A percentile compares a stretch with the other conserved stretches of the same genome.
Evolutionary conservation across 306 rosid genomes (phyloP).

Genomic region (Senna tora): DNA sequence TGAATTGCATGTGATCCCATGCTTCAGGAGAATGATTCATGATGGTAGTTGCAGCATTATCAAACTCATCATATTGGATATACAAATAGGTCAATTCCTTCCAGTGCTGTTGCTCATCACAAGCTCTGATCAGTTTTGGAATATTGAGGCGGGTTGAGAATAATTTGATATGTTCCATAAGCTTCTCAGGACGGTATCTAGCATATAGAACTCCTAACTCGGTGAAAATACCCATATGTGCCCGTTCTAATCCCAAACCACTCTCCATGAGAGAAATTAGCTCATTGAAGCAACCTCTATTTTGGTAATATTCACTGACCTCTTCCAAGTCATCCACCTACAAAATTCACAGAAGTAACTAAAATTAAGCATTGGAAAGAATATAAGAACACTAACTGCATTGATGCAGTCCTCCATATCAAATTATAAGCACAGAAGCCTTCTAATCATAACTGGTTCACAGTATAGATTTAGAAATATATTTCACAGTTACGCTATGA

Average conservation of each 20-base stretch:
- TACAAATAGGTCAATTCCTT: conserved; percentile 91
- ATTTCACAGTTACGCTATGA: conserved; percentile 18
- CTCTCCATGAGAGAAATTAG: conserved; percentile 99
- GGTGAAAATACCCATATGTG: conserved; percentile 99
- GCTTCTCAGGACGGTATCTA: conserved; percentile 97
- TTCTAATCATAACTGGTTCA: conserved; percentile 20
- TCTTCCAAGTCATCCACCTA: conserved; percentile 99
- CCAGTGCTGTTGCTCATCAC: conserved; percentile 99
- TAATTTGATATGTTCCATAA: conserved; percentile 98
- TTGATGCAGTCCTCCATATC: conserved; percentile 1
- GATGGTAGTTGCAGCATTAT: conserved; percentile 98
- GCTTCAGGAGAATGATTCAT: conserved; percentile 99
- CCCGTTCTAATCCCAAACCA: conserved; percentile 96
- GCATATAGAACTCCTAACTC: conserved; percentile 98
- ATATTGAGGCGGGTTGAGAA: conserved; percentile 96
- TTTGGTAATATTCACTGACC: conserved; percentile 98
- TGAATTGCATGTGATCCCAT: conserved; percentile 99
- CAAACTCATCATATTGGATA: conserved; percentile 97
- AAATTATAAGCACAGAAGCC: conserved; percentile 29
- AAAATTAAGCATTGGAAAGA: conserved; percentile 22
- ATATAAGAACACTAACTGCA: conserved; percentile 23
- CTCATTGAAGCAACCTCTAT: conserved; percentile 96
- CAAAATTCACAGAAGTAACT: conserved; percentile 15
- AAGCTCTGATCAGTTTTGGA: conserved; percentile 97
- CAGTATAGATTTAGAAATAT: conserved; percentile 20